Conservation (phyloP, 768 basidiomycete species). For the Tylopilus rubrobrunneus region DNA sequence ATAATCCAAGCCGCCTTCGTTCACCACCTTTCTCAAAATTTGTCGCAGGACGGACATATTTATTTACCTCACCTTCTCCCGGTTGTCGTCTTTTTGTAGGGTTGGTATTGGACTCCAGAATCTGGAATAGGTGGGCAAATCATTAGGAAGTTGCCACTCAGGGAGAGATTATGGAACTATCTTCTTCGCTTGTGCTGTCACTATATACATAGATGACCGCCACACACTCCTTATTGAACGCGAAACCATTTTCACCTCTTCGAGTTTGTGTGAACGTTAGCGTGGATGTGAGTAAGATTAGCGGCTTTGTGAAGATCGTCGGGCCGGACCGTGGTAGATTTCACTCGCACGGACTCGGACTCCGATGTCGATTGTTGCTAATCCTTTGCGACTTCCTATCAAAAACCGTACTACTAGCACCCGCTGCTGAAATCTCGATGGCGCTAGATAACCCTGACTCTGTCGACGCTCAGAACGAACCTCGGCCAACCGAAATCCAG, state of each 20-base stretch:
- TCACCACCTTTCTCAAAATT: constrained; percentile 5
- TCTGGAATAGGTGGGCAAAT: constrained; percentile 1
- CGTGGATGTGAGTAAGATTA: no score
- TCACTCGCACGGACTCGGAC: neutral
- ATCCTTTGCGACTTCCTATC: no score
- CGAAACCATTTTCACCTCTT: constrained; percentile 2
- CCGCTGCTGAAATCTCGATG: constrained; percentile 6
- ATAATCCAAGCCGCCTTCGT: constrained; percentile 15
- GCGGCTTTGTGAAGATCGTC: no score
- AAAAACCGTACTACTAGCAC: no score
- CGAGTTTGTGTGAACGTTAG: neutral
- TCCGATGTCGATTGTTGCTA: no score
- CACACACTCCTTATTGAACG: constrained; percentile 13
- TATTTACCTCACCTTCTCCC: neutral
- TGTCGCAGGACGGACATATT: constrained; percentile 14
- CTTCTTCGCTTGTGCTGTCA: neutral
- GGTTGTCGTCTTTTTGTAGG: constrained; percentile 7
- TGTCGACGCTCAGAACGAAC: neutral
- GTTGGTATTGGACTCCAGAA: constrained; percentile 3
- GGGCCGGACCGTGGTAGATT: neutral
- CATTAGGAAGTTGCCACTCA: constrained; percentile 6
- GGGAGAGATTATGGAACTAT: neutral
- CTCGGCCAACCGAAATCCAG: neutral
- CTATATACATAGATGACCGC: neutral
- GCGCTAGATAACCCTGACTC: constrained; percentile 1